These are phyloP conservation scores for Eragrostis curvula DNA, from an alignment of 176 grass and related monocot genomes.

Conservation along the genomic window DNA sequence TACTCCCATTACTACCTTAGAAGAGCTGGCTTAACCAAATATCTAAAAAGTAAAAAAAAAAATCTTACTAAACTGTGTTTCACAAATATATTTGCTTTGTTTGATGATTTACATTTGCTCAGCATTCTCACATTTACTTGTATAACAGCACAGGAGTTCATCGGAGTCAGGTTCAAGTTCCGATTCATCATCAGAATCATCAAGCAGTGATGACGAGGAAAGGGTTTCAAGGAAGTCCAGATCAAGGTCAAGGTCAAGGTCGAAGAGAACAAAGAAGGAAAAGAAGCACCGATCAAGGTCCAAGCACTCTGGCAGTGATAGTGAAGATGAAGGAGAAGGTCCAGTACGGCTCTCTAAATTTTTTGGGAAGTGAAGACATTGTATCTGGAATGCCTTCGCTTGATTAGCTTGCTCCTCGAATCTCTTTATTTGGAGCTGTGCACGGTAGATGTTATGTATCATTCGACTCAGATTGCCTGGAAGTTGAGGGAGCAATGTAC, in stretches of 20 bases:
- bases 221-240: conserved; percentile 78
- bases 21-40: neutral
- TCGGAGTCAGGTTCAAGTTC: conserved; percentile 71
- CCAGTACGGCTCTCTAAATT: conserved; percentile 89
- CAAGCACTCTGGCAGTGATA: conserved; percentile 50
- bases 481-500: neutral
- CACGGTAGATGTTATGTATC: conserved; percentile 31
- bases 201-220: conserved; percentile 76
- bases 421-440: neutral
- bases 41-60: neutral
- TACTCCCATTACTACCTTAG: neutral
- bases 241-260: conserved; percentile 71
- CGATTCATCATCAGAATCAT: conserved; percentile 75
- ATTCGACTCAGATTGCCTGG: conserved; percentile 19
- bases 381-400: neutral
- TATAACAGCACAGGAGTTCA: conserved; percentile 81
- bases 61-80: neutral
- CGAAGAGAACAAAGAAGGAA: conserved; percentile 80
- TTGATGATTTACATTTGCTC: neutral
- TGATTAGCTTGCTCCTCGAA: conserved; percentile 13
- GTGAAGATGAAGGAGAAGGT: conserved; percentile 48
- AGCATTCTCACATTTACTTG: conserved; percentile 27
- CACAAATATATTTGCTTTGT: neutral
- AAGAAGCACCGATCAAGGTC: conserved; percentile 84
- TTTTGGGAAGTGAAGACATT: conserved; percentile 68